Evolutionary conservation across 345 rosid species (phyloP).

Genomic region (Arabis hirsuta): DNA sequence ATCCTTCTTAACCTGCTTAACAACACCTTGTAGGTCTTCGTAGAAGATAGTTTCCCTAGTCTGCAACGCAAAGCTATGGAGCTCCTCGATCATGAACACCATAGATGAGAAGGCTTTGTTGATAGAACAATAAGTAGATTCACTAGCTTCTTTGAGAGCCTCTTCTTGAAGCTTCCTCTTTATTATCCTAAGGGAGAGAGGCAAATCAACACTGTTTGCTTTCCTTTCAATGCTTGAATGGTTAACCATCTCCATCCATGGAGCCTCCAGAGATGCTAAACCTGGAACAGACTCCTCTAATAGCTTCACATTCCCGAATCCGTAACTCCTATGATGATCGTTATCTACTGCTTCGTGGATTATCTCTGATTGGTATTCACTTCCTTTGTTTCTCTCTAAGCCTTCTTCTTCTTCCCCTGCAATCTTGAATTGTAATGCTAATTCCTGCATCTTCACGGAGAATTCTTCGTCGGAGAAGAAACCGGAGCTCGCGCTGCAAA

Average conservation of each 20-base stretch:
- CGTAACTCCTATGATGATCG: slow-evolving; percentile 1
- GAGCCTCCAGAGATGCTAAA: slow-evolving; percentile 39
- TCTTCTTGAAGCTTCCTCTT: slow-evolving; percentile 64
- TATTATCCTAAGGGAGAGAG: slow-evolving; percentile 65
- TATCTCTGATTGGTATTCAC: slow-evolving; percentile 24
- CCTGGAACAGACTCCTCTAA: slow-evolving; percentile 37
- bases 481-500: slow-evolving; percentile 43
- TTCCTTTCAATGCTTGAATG: slow-evolving; percentile 49
- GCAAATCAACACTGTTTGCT: slow-evolving; percentile 63
- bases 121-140: slow-evolving; percentile 55
- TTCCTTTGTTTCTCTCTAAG: slow-evolving; percentile 6
- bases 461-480: slow-evolving; percentile 44
- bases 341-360: slow-evolving; percentile 4
- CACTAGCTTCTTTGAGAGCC: slow-evolving; percentile 52
- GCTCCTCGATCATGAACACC: slow-evolving; percentile 70
- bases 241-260: slow-evolving; percentile 43
- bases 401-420: slow-evolving; percentile 27
- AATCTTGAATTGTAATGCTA: slow-evolving; percentile 29
- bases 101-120: slow-evolving; percentile 74
- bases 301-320: slow-evolving; percentile 29
- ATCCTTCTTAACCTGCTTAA: slow-evolving; percentile 55
- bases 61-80: slow-evolving; percentile 59
- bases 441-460: slow-evolving; percentile 37
- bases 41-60: slow-evolving; percentile 43
- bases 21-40: slow-evolving; percentile 52